Percentiles rank a stretch among this genome's conserved stretches.
These are phyloP conservation scores for Saccharomycopsis oosterbeekiorum DNA, from an alignment of 805 yeast genomes.

Conservation along the genomic window DNA sequence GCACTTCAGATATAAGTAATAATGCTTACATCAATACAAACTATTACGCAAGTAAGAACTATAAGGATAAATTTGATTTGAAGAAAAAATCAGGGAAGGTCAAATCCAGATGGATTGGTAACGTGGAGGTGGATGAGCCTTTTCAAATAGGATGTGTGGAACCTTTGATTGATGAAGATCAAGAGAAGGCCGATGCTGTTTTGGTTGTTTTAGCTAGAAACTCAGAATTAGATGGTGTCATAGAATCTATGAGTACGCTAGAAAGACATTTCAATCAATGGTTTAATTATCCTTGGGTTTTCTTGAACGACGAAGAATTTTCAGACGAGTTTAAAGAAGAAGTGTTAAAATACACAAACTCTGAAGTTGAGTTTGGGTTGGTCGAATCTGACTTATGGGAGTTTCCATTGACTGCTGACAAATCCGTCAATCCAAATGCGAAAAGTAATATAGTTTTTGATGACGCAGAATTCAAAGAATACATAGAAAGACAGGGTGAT, in stretches of 20 bases:
- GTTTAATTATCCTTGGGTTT: slow-evolving; percentile 89
- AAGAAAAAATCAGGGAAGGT: slow-evolving; percentile 8
- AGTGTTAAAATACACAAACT: slow-evolving; percentile 43
- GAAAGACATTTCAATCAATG: slow-evolving; percentile 90
- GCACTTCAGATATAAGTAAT: background rate
- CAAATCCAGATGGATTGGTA: slow-evolving; percentile 15
- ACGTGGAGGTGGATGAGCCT: slow-evolving; percentile 14
- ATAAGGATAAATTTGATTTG: slow-evolving; percentile 16
- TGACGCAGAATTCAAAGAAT: slow-evolving; percentile 35
- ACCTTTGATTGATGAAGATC: slow-evolving; percentile 4
- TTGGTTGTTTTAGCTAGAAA: slow-evolving; percentile 79
- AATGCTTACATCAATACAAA: background rate
- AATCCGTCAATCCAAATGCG: slow-evolving; percentile 19
- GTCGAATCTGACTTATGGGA: slow-evolving; percentile 59
- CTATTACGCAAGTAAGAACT: slow-evolving; percentile 4
- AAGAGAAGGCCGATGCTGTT: slow-evolving; percentile 64
- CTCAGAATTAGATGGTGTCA: slow-evolving; percentile 67
- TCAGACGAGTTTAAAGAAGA: slow-evolving; percentile 47
- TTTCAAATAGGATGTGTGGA: slow-evolving; percentile 19
- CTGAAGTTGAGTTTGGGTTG: slow-evolving; percentile 63
- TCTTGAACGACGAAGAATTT: slow-evolving; percentile 75
- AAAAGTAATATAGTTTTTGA: slow-evolving; percentile 4
- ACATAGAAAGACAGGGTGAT: slow-evolving; percentile 69
- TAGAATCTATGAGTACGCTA: slow-evolving; percentile 58
- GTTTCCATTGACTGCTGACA: slow-evolving; percentile 34